A percentile compares a stretch with the other conserved stretches of the same genome.
Conservation (phyloP, 441 rosid species). For the Metrosideros polymorpha region DNA sequence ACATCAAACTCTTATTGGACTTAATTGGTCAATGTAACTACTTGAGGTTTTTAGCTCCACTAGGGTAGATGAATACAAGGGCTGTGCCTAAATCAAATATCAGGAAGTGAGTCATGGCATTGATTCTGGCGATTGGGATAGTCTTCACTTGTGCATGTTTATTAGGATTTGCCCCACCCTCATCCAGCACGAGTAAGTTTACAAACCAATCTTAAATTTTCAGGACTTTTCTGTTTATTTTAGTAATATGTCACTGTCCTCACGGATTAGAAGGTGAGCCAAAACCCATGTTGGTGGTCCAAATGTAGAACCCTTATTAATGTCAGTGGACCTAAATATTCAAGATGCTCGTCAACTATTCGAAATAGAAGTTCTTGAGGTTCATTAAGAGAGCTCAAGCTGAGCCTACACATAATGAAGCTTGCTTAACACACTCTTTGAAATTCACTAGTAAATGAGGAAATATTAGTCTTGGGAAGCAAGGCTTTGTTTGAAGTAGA, state of each 20-base stretch:
- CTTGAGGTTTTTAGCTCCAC: neutral
- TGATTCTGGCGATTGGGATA: neutral
- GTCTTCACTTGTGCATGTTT: neutral
- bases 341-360: neutral
- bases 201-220: neutral
- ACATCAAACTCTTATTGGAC: neutral
- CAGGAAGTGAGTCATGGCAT: neutral
- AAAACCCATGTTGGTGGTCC: neutral
- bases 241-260: neutral
- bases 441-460: neutral
- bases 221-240: neutral
- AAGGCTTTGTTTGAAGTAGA: neutral
- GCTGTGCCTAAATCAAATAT: neutral
- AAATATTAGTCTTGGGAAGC: neutral
- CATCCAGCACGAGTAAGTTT: neutral
- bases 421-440: neutral
- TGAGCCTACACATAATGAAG: neutral
- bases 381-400: neutral
- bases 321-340: neutral
- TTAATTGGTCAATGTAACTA: neutral
- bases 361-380: neutral
- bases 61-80: neutral
- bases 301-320: neutral
- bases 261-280: neutral
- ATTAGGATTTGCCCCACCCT: neutral